A percentile compares a stretch with the other conserved stretches of the same genome.
These are phyloP conservation scores for Recurvomyces mirabilis DNA, from an alignment of 495 filamentous ascomycete genomes.

Conservation along the genomic window DNA sequence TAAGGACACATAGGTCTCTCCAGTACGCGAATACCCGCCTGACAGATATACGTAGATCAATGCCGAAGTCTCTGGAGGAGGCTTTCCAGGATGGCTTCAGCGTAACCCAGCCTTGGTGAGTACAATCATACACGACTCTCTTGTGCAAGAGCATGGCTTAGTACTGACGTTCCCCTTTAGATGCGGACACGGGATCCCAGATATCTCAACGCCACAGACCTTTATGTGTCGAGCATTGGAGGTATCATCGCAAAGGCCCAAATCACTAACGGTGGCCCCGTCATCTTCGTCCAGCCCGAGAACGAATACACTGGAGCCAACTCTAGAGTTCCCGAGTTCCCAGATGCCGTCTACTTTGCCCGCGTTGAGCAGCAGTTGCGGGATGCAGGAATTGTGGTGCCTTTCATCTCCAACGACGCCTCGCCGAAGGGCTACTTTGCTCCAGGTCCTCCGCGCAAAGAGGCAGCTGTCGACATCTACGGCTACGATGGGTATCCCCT, in stretches of 20 bases:
- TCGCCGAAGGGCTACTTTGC: constrained; percentile 46
- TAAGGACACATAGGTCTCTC: too few species aligned
- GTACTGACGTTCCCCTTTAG: too few species aligned
- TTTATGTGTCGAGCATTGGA: constrained; percentile 45
- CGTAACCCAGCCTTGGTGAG: constrained; percentile 45
- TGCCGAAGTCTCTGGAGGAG: constrained; percentile 48
- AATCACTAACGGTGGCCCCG: constrained; percentile 67
- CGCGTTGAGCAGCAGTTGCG: constrained; percentile 57
- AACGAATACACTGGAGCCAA: constrained; percentile 52
- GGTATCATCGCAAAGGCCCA: constrained; percentile 59
- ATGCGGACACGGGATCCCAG: constrained; percentile 44
- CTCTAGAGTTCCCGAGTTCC: constrained; percentile 19
- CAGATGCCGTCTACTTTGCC: constrained; percentile 54
- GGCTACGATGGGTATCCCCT: constrained; percentile 62
- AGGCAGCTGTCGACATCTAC: constrained; percentile 63
- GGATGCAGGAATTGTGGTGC: constrained; percentile 59
- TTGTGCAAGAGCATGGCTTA: too few species aligned
- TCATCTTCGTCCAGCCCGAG: constrained; percentile 69
- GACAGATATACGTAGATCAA: constrained; percentile 6
- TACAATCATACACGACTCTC: too few species aligned
- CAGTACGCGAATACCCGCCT: too few species aligned
- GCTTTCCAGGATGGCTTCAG: constrained; percentile 51
- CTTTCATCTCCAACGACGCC: constrained; percentile 68
- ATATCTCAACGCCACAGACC: constrained; percentile 56
- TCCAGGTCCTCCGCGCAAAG: constrained; percentile 44